Percentiles rank a stretch among this genome's conserved stretches.
These are phyloP conservation scores for Berkeleyomyces basicola DNA, from an alignment of 2,329 filamentous ascomycete species.

Conservation along the genomic window DNA sequence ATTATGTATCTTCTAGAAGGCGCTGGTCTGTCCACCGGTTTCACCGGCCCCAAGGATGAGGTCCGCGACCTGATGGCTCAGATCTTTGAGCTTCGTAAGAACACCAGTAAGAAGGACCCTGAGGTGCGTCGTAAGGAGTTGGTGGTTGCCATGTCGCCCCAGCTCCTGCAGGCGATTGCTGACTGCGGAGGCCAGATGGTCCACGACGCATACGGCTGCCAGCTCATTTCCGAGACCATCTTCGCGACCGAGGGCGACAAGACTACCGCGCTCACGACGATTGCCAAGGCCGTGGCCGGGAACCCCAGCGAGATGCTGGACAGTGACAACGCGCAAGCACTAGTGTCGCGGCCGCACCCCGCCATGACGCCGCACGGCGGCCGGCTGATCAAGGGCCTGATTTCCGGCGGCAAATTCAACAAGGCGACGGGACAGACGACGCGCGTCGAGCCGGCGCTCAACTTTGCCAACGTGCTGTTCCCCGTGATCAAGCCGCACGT, in stretches of 20 bases:
- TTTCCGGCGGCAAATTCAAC: conserved; percentile 79
- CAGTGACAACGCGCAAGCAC: conserved; percentile 25
- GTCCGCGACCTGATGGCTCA: conserved; percentile 44
- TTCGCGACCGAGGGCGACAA: conserved; percentile 64
- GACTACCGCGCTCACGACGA: conserved; percentile 51
- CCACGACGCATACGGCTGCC: conserved; percentile 65
- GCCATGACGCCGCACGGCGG: conserved; percentile 48
- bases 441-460: conserved; percentile 56
- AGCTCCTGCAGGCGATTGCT: conserved; percentile 57
- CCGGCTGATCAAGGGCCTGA: conserved; percentile 78
- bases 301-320: conserved; percentile 26
- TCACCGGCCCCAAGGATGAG: conserved; percentile 48
- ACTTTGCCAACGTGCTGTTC: conserved; percentile 72
- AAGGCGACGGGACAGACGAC: conserved; percentile 52
- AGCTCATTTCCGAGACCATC: conserved; percentile 70
- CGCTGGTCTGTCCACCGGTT: conserved; percentile 42
- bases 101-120: conserved; percentile 85
- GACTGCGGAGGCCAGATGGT: conserved; percentile 51
- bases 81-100: conserved; percentile 60
- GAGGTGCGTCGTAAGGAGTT: conserved; percentile 61
- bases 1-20: conserved; percentile 70
- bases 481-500: conserved; percentile 59
- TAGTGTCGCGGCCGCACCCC: conserved; percentile 33
- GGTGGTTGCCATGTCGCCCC: conserved; percentile 53
- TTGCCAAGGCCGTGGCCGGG: conserved; percentile 46